Evolutionary conservation across 345 rosid species (phyloP).

Genomic region (Mallotus nudiflorus): DNA sequence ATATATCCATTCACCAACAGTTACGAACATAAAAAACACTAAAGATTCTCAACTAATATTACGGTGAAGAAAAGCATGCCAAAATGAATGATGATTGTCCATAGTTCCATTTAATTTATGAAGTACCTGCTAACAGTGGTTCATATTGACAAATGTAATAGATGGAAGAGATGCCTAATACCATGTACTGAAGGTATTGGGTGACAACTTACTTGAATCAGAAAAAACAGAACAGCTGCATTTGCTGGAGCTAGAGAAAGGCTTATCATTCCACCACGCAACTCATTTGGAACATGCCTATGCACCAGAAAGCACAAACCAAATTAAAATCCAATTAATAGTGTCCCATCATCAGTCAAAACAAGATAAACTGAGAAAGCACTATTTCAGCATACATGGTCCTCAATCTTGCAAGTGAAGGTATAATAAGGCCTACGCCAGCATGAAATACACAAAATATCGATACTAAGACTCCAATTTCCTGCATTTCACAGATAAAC

Average conservation of each 20-base stretch:
- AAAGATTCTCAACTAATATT: background rate
- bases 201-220: conserved; percentile 54
- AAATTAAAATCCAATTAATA: conserved; percentile 13
- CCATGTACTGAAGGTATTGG: conserved; percentile 4
- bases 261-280: conserved; percentile 96
- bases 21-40: background rate
- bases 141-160: background rate
- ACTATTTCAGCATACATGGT: conserved; percentile 51
- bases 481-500: conserved; percentile 50
- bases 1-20: background rate
- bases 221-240: conserved; percentile 57
- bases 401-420: conserved; percentile 91
- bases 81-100: background rate
- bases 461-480: conserved; percentile 66
- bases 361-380: conserved; percentile 1
- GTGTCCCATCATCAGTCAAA: background rate
- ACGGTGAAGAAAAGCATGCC: background rate
- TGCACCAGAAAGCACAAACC: conserved; percentile 16
- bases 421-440: conserved; percentile 63
- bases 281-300: conserved; percentile 88
- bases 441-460: conserved; percentile 79
- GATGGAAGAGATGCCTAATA: conserved; percentile 1
- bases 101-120: background rate
- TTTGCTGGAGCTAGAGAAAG: conserved; percentile 84
- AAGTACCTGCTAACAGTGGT: background rate